Evolutionary conservation across 2,329 filamentous ascomycete genomes (phyloP).

Genomic region (Tothia fuscella): DNA sequence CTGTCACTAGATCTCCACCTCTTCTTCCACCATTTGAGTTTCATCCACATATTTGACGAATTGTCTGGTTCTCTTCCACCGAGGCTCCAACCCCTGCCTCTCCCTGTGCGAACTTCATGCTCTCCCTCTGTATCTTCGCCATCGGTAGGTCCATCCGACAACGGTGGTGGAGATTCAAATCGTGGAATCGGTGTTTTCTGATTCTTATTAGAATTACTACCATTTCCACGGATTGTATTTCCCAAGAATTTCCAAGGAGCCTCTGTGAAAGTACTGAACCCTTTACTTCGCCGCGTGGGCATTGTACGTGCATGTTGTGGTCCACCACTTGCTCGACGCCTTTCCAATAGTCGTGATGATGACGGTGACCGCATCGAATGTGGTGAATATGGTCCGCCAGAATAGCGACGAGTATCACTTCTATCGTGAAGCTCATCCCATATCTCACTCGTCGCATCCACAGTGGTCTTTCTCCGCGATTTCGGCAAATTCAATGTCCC

Average conservation of each 20-base stretch:
- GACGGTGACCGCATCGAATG: constrained; percentile 1
- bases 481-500: constrained; percentile 4
- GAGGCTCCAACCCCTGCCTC: constrained; percentile 1
- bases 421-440: constrained; percentile 82
- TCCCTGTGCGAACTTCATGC: not conserved
- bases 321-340: constrained; percentile 1
- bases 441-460: constrained; percentile 64
- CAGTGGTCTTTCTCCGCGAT: constrained; percentile 34
- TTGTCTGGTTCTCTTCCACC: constrained; percentile 1
- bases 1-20: constrained; percentile 7
- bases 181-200: too few species aligned
- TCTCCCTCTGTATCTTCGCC: constrained; percentile 8
- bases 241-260: not conserved
- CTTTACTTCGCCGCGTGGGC: not conserved
- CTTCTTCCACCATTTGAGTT: constrained; percentile 10
- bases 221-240: not conserved
- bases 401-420: constrained; percentile 23
- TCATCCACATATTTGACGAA: not conserved
- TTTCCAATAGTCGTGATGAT: not conserved
- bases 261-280: too few species aligned
- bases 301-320: not conserved
- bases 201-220: too few species aligned
- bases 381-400: not conserved
- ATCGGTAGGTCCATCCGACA: constrained; percentile 1
- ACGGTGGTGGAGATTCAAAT: not conserved